Evolutionary conservation across 805 yeast species (phyloP), one percentile per base, ranked within the genome.

Genomic region (Ogataea wickerhamii): DNA sequence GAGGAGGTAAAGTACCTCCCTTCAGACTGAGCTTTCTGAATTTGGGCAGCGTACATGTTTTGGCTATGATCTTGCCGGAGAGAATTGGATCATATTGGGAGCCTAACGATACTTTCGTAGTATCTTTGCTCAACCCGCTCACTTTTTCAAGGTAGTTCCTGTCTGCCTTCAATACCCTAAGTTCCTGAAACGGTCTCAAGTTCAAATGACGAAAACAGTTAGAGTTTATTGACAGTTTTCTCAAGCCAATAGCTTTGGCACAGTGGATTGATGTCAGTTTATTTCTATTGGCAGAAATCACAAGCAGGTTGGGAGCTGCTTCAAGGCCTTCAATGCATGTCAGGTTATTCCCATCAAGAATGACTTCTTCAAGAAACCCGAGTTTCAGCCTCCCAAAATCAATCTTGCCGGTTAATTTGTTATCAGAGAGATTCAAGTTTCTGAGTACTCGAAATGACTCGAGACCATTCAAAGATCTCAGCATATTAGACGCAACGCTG

Each of bases 101-200:
- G 47, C 70, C 71, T 18, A 63, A 58, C 4, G 74, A 66, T 0
- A 75, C 38, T 38, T 72, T 76, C 25, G 68, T 70, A 21, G 74
- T 46, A 34, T 55, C 46, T 19, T 47, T 60, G 32, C 66, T 52
- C 8, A 70, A 43, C 10, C 65, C 62, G 1, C 45, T 36, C 2
- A 64, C 19, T 0, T 43, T 31, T 5, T 41, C 41, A 11, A 71
- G 43, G 5, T 50, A 42, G 41, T 57, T 59, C 4, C 76, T 71
- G 47, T 75, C 80, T 12, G 72, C 49, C 28, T 73, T 58, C 26
- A 76, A 52, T 4, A 64, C 66, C 32, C 75, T 58, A 43, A 76
- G 59, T 22, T 44, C 53, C 0, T 74, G 71, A 37, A 60, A 66
- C 7, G 44, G 28, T 1, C 45, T 45, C 13, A 72, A 44, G 36